These are phyloP conservation scores for Beauveria rudraprayagi DNA, from an alignment of 2,329 filamentous ascomycete genomes.

Conservation along the genomic window DNA sequence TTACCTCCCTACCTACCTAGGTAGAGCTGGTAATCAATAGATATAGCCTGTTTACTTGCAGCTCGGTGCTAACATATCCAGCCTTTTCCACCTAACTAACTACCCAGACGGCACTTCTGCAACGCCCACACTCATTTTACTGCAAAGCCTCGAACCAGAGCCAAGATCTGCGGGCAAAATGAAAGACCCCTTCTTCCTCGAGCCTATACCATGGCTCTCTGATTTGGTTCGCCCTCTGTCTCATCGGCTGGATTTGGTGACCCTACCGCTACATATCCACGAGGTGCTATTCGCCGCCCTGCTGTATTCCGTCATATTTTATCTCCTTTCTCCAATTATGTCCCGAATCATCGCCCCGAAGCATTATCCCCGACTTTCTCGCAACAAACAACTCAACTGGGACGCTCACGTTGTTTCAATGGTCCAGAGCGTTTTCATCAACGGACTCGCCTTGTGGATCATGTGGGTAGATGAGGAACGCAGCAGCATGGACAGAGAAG, in stretches of 20 bases:
- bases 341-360: slow-evolving; percentile 54
- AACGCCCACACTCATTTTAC: background rate
- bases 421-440: slow-evolving; percentile 67
- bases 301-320: slow-evolving; percentile 62
- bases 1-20: too few species aligned
- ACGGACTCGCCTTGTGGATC: slow-evolving; percentile 63
- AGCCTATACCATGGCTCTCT: slow-evolving; percentile 49
- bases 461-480: slow-evolving; percentile 63
- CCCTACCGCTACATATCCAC: slow-evolving; percentile 69
- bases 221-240: slow-evolving; percentile 55
- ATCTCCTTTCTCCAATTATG: slow-evolving; percentile 57
- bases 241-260: slow-evolving; percentile 51
- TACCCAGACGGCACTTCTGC: background rate
- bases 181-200: slow-evolving; percentile 65
- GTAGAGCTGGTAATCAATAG: too few species aligned
- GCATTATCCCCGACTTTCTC: slow-evolving; percentile 55
- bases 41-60: background rate
- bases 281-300: slow-evolving; percentile 60
- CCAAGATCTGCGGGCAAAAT: slow-evolving; percentile 34
- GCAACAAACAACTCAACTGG: slow-evolving; percentile 66
- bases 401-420: slow-evolving; percentile 81
- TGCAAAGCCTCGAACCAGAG: background rate
- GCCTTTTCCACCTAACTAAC: background rate
- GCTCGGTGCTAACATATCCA: background rate
- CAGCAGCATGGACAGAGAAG: slow-evolving; percentile 54